Evolutionary conservation across 371 early-diverging fungal genomes (phyloP).

Genomic region (Choanephora cucurbitarum): DNA sequence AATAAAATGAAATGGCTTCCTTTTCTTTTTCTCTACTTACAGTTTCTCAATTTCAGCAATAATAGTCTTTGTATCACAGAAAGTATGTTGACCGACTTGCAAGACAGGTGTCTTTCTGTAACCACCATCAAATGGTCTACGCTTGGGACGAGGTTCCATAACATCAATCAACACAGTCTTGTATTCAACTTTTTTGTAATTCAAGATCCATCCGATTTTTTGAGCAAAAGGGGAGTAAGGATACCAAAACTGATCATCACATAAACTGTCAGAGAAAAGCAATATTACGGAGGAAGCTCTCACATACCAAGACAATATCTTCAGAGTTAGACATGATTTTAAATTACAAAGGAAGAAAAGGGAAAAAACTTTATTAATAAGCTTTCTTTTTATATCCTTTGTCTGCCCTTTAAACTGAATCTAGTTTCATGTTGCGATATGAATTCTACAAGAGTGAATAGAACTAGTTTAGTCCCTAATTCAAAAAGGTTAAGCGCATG

Average conservation of each 20-base stretch:
- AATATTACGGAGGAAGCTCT: too few species aligned
- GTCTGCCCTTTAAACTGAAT: not conserved
- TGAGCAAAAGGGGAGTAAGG: conserved; percentile 27
- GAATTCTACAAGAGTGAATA: too few species aligned
- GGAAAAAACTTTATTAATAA: not conserved
- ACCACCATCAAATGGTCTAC: conserved; percentile 52
- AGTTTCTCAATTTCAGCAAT: conserved; percentile 51
- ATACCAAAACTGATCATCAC: conserved; percentile 27
- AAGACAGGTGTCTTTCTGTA: conserved; percentile 60
- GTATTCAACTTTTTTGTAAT: conserved; percentile 37
- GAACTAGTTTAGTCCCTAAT: too few species aligned
- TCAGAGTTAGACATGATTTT: not conserved
- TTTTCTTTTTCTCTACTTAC: conserved; percentile 15
- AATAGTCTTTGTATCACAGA: conserved; percentile 49
- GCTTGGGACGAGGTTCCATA: conserved; percentile 33
- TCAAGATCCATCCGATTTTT: conserved; percentile 31
- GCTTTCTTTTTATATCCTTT: not conserved
- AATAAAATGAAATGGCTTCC: too few species aligned
- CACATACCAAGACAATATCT: conserved; percentile 5
- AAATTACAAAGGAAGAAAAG: not conserved
- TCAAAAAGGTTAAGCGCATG: too few species aligned
- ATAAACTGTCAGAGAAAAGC: not conserved
- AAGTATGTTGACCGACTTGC: conserved; percentile 58
- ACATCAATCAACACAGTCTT: conserved; percentile 24
- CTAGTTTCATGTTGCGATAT: too few species aligned